Base-by-base conservation (phyloP, 2,329 filamentous ascomycete species). In the Clarireedia monteithiana region DNA sequence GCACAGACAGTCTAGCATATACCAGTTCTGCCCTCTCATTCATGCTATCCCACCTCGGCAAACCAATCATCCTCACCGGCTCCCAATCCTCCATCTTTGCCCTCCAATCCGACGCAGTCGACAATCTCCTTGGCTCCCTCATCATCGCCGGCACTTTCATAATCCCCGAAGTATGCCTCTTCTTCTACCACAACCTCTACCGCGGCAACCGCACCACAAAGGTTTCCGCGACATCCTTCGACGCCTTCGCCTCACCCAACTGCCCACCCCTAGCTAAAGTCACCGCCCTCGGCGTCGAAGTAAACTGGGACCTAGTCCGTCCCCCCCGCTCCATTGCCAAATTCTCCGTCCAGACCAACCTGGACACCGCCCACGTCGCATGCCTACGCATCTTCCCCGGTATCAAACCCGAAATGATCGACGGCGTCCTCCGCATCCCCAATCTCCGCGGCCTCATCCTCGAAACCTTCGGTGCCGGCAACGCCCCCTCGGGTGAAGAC, bases 101-200 rank as follows among this genome's bases (percentile, higher is more conserved):
- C 64, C 74, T 88, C 12, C 84, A 88, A 67, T 87, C 82, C 53
- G 85, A 89, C 68, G 85, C 85, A 5, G 81, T 84, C 7, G 84
- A 88, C 66, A 89, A 89, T 58, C 75, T 89, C 7, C 78, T 89
- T 6, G 84, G 83, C 14, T 84, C 84, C 9, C 71, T 89, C 58
- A 83, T 88, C 57, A 81, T 89, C 55, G 85, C 85, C 14, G 84
- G 84, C 10, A 85, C 88, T 62, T 88, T 88, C 66, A 84, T 85
- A 77, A 85, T 89, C 52, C 85, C 85, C 0, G 85, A 89, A 71
- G 85, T 89, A 26, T 86, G 84, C 65, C 74, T 89, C 40, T 89
- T 86, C 71, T 89, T 89, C 73, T 85, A 88, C 67, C 82, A 86
- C 69, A 82, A 80, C 61, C 75, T 89, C 20, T 86, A 85, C 64